Base-by-base conservation (phyloP, 352 stramenopile species). In the Globisporangium viniferum region DNA sequence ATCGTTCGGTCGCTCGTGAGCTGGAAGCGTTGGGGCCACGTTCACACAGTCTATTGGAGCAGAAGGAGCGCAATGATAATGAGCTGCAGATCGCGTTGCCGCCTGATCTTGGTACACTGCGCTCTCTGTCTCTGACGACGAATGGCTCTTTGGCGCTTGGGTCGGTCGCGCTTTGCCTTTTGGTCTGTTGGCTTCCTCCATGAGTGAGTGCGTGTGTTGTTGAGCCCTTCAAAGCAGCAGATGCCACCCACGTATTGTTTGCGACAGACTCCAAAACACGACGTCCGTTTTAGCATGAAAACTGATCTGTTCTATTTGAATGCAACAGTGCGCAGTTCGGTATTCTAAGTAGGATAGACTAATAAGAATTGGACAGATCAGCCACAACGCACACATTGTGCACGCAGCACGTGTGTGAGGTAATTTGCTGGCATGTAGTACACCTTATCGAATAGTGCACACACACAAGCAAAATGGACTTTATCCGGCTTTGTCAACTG, bases 171-270 rank as follows among this genome's bases (percentile, higher is more conserved):
- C 39, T n/a, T 49, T 49, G 41, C 15, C 41, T 49, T 8, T 49
- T 49, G 39, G 14, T 18, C 14, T 12, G 39, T 46, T 46, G 39
- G 14, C 39, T 46, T 46, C 15, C 44, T 51, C 8, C 0, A 18
- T 22, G 5, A 24, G 44, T 24, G 18, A 20, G 15, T 46, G 39
- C 7, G 10, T 12, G 15, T 5, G 44, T 51, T 51, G 18, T 51
- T 12, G 44, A 51, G 44, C 18, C 18, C 44, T 51, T 51, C 44
- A n/a, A 51, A 51, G 44, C 44, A 51, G 6, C 48, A 56, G n/a
- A 29, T 56, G 22, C 31, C 53, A 59, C 53, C 53, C 54, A 59
- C 54, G 29, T 10, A 22, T 59, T 56, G 18, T 56, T 55, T 56
- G 49, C 27, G 6, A 41, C 29, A 59, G 6, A 59, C 44, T 59